phyloP scores from a whole-genome alignment of 83 land plant genomes.

The Thuja plicata region DNA sequence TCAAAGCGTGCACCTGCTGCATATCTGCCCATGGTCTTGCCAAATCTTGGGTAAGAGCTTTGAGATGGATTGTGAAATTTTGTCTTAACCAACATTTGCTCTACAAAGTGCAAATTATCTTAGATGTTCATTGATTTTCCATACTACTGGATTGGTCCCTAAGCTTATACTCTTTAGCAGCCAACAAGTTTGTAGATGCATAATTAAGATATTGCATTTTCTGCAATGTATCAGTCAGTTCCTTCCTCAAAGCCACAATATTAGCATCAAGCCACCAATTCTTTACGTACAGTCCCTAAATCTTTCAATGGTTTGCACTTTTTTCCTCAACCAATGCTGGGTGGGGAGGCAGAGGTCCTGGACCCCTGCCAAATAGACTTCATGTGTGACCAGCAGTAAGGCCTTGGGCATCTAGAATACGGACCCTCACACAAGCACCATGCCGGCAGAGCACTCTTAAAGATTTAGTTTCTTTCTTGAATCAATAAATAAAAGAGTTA shows the following conservation, averaged over 20 bases:
- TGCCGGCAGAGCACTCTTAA: no score
- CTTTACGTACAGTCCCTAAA: slow-evolving; percentile 53
- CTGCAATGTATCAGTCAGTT: slow-evolving; percentile 46
- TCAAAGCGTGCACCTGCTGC: slow-evolving; percentile 40
- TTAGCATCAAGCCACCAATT: slow-evolving; percentile 70
- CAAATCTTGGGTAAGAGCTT: slow-evolving; percentile 56
- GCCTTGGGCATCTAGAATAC: not conserved
- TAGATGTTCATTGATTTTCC: slow-evolving; percentile 45
- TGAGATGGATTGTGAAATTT: slow-evolving; percentile 52
- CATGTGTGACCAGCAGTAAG: not conserved
- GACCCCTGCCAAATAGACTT: not conserved
- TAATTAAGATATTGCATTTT: slow-evolving; percentile 45
- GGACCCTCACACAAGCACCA: no score
- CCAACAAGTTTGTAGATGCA: slow-evolving; percentile 18
- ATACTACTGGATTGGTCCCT: slow-evolving; percentile 17
- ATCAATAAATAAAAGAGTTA: no score
- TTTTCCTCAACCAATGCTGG: slow-evolving; percentile 44
- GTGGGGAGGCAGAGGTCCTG: slow-evolving; percentile 24
- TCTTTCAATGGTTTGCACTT: slow-evolving; percentile 52
- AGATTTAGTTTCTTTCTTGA: no score
- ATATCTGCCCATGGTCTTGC: slow-evolving; percentile 50
- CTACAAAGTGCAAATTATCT: slow-evolving; percentile 34
- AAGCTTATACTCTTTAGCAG: slow-evolving; percentile 46
- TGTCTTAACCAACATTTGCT: slow-evolving; percentile 46
- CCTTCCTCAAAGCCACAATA: slow-evolving; percentile 63